phyloP scores from a whole-genome alignment of 2,329 filamentous ascomycete genomes.

The Bipolaris zeicola region DNA sequence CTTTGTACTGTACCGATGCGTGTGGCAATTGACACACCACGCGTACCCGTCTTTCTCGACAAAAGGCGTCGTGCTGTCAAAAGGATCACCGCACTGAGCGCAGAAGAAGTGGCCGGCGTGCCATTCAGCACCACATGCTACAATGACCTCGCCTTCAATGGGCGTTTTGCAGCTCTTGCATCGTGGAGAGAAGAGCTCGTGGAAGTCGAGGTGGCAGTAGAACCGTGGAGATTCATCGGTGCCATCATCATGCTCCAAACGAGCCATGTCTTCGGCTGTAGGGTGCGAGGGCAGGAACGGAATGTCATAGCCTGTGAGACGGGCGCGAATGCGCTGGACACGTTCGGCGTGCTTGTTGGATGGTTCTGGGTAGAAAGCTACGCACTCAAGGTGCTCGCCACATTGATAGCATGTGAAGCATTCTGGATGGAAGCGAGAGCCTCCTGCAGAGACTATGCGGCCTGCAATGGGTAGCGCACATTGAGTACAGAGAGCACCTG shows the following conservation, averaged over 20 bases:
- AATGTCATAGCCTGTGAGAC: slow-evolving; percentile 60
- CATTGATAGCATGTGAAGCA: slow-evolving; percentile 93
- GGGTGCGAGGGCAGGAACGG: slow-evolving; percentile 46
- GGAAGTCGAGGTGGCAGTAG: slow-evolving; percentile 98
- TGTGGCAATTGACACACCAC: slow-evolving; percentile 94
- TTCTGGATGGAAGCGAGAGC: slow-evolving; percentile 85
- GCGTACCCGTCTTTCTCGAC: slow-evolving; percentile 98
- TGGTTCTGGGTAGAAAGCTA: slow-evolving; percentile 95
- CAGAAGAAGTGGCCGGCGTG: slow-evolving; percentile 99
- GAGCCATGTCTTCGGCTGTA: slow-evolving; percentile 65
- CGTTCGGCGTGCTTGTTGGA: slow-evolving; percentile 72
- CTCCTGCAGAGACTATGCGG: slow-evolving; percentile 83
- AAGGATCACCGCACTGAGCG: slow-evolving; percentile 91
- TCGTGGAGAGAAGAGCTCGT: slow-evolving; percentile 88
- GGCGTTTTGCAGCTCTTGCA: slow-evolving; percentile 97
- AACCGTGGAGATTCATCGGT: slow-evolving; percentile 73
- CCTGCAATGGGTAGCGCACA: slow-evolving; percentile 86
- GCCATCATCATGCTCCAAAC: slow-evolving; percentile 65
- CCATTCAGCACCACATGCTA: slow-evolving; percentile 94
- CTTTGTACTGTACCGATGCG: slow-evolving; percentile 85
- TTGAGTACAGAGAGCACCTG: slow-evolving; percentile 79
- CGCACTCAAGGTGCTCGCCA: slow-evolving; percentile 84
- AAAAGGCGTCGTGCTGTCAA: slow-evolving; percentile 72
- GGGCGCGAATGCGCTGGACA: slow-evolving; percentile 71
- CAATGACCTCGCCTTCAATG: slow-evolving; percentile 91